These are phyloP conservation scores for Lipomyces starkeyi DNA, from an alignment of 805 yeast genomes.

Conservation along the genomic window DNA sequence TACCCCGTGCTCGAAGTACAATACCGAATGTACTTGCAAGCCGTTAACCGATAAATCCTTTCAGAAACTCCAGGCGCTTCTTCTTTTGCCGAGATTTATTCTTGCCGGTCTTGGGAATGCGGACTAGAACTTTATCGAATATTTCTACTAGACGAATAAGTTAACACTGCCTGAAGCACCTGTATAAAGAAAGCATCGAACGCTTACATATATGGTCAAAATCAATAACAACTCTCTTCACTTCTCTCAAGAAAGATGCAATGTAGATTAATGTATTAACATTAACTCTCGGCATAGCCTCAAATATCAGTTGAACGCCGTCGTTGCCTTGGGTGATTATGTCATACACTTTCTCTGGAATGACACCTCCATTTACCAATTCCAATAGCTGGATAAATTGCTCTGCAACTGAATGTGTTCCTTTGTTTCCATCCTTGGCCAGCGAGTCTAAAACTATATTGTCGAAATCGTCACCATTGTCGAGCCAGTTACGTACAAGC, in stretches of 20 bases:
- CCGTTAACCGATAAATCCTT: slow-evolving; percentile 39
- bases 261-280: slow-evolving; percentile 53
- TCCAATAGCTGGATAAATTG: slow-evolving; percentile 44
- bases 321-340: slow-evolving; percentile 42
- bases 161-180: not conserved
- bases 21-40: not conserved
- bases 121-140: slow-evolving; percentile 47
- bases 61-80: slow-evolving; percentile 46
- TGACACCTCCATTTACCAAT: slow-evolving; percentile 52
- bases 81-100: slow-evolving; percentile 45
- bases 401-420: slow-evolving; percentile 51
- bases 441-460: slow-evolving; percentile 38
- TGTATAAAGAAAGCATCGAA: not conserved
- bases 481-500: slow-evolving; percentile 48
- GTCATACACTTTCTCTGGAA: slow-evolving; percentile 45
- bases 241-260: slow-evolving; percentile 49
- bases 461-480: slow-evolving; percentile 45
- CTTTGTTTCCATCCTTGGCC: slow-evolving; percentile 45
- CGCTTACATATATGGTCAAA: slow-evolving; percentile 31
- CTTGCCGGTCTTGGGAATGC: slow-evolving; percentile 44
- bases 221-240: slow-evolving; percentile 42
- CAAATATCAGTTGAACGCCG: slow-evolving; percentile 48
- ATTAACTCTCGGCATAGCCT: slow-evolving; percentile 50
- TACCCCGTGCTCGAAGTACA: not conserved
- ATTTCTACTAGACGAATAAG: slow-evolving; percentile 35